Percentiles rank a stretch among this genome's conserved stretches.
Evolutionary conservation across 2,329 filamentous ascomycete species (phyloP).

Genomic region (Bipolaris sorokiniana): DNA sequence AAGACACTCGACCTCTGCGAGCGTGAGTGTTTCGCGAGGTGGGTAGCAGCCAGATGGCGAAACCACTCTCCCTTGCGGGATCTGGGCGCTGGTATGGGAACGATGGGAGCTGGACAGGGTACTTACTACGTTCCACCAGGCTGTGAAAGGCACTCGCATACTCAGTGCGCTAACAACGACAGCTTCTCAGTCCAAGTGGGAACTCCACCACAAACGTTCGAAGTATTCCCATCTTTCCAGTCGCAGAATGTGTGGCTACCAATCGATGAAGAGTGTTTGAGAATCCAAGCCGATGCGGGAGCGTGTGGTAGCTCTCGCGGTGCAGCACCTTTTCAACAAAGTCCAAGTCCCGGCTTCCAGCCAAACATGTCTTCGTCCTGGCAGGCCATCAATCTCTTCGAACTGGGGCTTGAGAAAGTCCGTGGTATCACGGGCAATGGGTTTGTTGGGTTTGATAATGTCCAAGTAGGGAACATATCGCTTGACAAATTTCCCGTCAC

Average conservation of each 20-base stretch:
- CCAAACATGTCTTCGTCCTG: slow-evolving; percentile 8
- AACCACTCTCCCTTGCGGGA: neutral
- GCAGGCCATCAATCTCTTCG: neutral
- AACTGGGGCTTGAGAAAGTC: neutral
- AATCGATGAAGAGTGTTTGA: neutral
- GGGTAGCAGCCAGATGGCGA: neutral
- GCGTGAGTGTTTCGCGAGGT: neutral
- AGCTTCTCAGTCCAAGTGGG: slow-evolving; percentile 1
- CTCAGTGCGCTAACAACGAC: neutral
- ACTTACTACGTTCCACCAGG: neutral
- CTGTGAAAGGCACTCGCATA: too few species aligned
- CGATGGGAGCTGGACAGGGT: slow-evolving; percentile 7
- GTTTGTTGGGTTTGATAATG: neutral
- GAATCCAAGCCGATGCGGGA: neutral
- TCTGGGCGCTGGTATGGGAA: slow-evolving; percentile 4
- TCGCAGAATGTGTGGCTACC: slow-evolving; percentile 2
- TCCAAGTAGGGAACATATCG: neutral
- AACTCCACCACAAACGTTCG: slow-evolving; percentile 3
- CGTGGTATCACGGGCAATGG: neutral
- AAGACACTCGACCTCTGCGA: neutral
- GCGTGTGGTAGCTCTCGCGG: slow-evolving; percentile 6
- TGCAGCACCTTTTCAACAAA: neutral
- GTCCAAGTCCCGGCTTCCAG: slow-evolving; percentile 4
- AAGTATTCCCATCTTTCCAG: neutral
- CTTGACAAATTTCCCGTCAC: neutral